These are phyloP conservation scores for Cryphonectria parasitica DNA, from an alignment of 2,329 filamentous ascomycete genomes.

Conservation along the genomic window DNA sequence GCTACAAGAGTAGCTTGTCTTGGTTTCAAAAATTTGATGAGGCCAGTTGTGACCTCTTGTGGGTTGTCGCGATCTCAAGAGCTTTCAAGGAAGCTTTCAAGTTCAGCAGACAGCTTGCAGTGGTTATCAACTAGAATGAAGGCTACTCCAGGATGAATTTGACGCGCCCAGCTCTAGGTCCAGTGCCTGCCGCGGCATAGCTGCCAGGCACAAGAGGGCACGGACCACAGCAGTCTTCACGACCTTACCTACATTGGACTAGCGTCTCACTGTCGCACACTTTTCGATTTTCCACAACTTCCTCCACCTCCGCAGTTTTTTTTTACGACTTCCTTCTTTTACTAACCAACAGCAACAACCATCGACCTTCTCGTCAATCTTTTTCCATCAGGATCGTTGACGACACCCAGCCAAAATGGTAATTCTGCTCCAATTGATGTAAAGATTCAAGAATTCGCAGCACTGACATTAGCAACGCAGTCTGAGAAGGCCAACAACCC, in stretches of 20 bases:
- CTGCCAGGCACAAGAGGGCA: conserved; percentile 17
- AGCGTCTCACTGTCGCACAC: conserved; percentile 30
- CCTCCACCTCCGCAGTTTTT: conserved; percentile 16
- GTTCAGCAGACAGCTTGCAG: conserved; percentile 44
- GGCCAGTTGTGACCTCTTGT: conserved; percentile 41
- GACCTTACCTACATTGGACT: conserved; percentile 29
- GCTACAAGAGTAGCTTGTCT: conserved; percentile 48
- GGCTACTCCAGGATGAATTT: conserved; percentile 29
- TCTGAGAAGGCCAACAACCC: conserved; percentile 93
- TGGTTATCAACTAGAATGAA: neutral
- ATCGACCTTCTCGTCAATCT: conserved; percentile 27
- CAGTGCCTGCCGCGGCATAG: conserved; percentile 19
- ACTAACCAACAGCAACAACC: conserved; percentile 24
- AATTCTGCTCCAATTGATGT: conserved; percentile 17
- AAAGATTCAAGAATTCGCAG: conserved; percentile 20
- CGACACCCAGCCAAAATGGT: conserved; percentile 44
- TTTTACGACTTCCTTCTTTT: neutral
- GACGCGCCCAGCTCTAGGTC: conserved; percentile 26
- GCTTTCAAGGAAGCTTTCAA: conserved; percentile 45
- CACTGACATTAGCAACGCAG: conserved; percentile 46
- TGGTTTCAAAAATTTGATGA: conserved; percentile 52
- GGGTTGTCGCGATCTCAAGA: conserved; percentile 41
- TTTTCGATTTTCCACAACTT: conserved; percentile 23
- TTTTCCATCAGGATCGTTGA: conserved; percentile 27
- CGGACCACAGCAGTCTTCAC: conserved; percentile 32